phyloP scores from a whole-genome alignment of 148 eudicot species.

The Vaccinium myrtillus region DNA sequence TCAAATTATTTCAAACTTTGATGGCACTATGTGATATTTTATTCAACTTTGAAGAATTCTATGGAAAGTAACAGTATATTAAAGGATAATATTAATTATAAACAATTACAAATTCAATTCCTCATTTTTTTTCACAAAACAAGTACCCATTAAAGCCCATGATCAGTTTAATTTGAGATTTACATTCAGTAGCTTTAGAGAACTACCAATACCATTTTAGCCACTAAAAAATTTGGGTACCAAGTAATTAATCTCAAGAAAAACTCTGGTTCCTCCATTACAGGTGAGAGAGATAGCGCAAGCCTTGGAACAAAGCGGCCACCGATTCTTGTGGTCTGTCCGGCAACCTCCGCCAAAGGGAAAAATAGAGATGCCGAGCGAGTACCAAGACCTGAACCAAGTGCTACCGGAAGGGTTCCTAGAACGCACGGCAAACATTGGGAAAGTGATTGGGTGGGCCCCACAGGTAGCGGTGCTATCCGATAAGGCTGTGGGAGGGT shows the following conservation, averaged over 20 bases:
- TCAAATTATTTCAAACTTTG: too few relatives aligned
- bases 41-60: too few relatives aligned
- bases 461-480: slow-evolving; percentile 28
- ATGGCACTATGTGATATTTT: too few relatives aligned
- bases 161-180: too few relatives aligned
- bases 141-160: too few relatives aligned
- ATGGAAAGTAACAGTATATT: too few relatives aligned
- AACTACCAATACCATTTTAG: too few relatives aligned
- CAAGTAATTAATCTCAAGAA: background rate
- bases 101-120: too few relatives aligned
- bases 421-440: slow-evolving; percentile 18
- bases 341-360: background rate
- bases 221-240: background rate
- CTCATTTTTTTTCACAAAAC: too few relatives aligned
- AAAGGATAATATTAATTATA: too few relatives aligned
- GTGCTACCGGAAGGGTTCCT: slow-evolving; percentile 38
- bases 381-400: slow-evolving; percentile 10
- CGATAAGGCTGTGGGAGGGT: slow-evolving; percentile 25
- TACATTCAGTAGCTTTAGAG: too few relatives aligned
- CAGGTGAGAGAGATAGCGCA: slow-evolving; percentile 29
- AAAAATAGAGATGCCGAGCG: background rate
- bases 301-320: slow-evolving; percentile 31
- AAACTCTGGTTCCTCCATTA: background rate
- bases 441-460: slow-evolving; percentile 42
- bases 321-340: slow-evolving; percentile 39